These are phyloP conservation scores for Inga oerstediana DNA, from an alignment of 306 rosid genomes.

Conservation along the genomic window DNA sequence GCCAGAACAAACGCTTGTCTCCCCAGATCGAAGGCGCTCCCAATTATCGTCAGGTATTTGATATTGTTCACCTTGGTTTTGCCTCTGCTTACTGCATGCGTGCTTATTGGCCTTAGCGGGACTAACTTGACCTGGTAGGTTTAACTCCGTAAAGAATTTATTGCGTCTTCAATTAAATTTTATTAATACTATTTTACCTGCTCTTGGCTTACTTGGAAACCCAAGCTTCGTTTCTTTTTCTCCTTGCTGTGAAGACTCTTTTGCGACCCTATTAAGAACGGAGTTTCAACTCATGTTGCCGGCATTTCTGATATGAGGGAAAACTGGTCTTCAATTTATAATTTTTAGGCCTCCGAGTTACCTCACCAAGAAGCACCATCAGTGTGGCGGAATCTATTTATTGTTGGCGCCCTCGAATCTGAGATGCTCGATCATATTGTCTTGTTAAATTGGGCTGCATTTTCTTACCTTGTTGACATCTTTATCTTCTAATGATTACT, in stretches of 20 bases:
- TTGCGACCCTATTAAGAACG: not conserved
- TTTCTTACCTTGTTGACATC: not conserved
- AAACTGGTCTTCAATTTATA: not conserved
- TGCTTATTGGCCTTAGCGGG: not conserved
- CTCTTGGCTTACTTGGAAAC: not conserved
- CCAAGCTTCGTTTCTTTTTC: not conserved
- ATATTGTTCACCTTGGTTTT: not conserved
- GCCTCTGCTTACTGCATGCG: not conserved
- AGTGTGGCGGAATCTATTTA: not conserved
- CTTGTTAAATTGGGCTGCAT: not conserved
- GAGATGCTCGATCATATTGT: not conserved
- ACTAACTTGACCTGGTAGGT: not conserved
- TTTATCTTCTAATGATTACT: not conserved
- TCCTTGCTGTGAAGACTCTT: not conserved
- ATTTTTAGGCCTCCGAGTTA: not conserved
- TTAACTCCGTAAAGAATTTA: not conserved
- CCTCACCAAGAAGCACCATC: not conserved
- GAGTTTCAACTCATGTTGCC: not conserved
- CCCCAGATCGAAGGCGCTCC: constrained; percentile 99
- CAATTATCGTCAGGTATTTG: constrained; percentile 76
- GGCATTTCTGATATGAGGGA: not conserved
- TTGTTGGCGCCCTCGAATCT: not conserved
- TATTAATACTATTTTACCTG: not conserved
- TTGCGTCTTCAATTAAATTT: not conserved
- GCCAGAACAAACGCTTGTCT: constrained; percentile 85